Evolutionary conservation across 345 rosid genomes (phyloP).

Genomic region (Fremontodendron californicum): DNA sequence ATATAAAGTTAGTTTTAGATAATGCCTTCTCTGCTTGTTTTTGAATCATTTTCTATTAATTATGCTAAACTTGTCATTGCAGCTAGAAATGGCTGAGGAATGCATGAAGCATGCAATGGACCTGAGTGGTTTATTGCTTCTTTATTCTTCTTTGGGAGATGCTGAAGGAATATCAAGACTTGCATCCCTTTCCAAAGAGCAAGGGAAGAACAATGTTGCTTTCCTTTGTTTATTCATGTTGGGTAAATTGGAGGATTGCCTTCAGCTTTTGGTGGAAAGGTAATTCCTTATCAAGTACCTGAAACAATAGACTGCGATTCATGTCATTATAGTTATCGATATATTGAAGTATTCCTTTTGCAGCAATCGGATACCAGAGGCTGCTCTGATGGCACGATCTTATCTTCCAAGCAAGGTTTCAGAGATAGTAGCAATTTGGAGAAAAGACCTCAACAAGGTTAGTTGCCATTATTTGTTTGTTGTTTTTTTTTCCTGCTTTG

Average conservation of each 20-base stretch:
- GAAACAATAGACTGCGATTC: neutral
- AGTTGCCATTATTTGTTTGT: neutral
- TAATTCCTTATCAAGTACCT: constrained; percentile 26
- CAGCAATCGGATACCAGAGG: constrained; percentile 99
- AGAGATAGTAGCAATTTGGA: constrained; percentile 92
- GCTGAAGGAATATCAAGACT: constrained; percentile 84
- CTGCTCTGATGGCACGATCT: constrained; percentile 98
- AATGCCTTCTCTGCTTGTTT: neutral
- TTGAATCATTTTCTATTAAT: neutral
- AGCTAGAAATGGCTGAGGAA: constrained; percentile 97
- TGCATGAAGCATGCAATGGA: constrained; percentile 90
- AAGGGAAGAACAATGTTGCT: constrained; percentile 96
- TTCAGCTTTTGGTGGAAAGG: constrained; percentile 92
- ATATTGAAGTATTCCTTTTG: constrained; percentile 25
- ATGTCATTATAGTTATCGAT: constrained; percentile 8
- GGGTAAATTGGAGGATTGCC: constrained; percentile 95
- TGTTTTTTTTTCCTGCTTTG: neutral
- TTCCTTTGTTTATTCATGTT: constrained; percentile 86
- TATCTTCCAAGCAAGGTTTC: constrained; percentile 99
- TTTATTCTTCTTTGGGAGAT: constrained; percentile 94
- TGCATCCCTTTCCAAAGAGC: constrained; percentile 82
- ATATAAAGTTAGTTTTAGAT: neutral
- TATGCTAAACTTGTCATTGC: constrained; percentile 24
- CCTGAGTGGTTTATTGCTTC: constrained; percentile 92
- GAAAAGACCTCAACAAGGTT: constrained; percentile 93